Base-by-base conservation (phyloP, 2,329 filamentous ascomycete genomes). In the Samsoniella hepiali region DNA sequence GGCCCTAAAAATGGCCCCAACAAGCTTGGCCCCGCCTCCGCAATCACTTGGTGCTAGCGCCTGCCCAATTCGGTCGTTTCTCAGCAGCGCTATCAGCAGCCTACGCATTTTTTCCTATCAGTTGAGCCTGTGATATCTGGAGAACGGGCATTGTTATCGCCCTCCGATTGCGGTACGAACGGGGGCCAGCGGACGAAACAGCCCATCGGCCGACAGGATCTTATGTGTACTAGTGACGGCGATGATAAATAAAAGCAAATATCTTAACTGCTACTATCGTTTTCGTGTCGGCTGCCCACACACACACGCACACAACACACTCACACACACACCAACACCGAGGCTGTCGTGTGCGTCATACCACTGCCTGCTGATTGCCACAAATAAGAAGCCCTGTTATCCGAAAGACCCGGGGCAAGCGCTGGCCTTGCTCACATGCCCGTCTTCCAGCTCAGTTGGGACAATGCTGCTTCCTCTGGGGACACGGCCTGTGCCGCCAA, bases 271-370 rank as follows among this genome's bases (percentile, higher is more conserved):
- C 49, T 15, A 11, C 38, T 40, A 40, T 40, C 38, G 38, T 40
- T 13, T 15, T 40, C 38, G 38, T 40, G 38, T 15, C 15, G 38
- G 45, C 27, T 11, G 17, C 17, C 50, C 31, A 53, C 50, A 36
- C 29, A 34, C 47, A 50, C n/a, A 6, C 49, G 15, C 29, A 32
- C 13, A n/a, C n/a, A n/a, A 36, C 51, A 11, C 29, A 8, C 1
- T 22, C 32, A 29, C 17, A 13, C n/a, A 40, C 32, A 40, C 36
- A 44, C 54, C 40, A 47, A 29, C 55, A 40, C 42, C 36, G 42
- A 34, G 55, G 34, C 44, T 58, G 56, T 51, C 45, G 58, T 60
- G 47, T 60, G 58, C 58, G 58, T 60, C 58, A 60, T 60, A 47
- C 31, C 55, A 49, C 53, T 13, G n/a, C 36, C 22, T 17, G 17